phyloP scores from a whole-genome alignment of 768 basidiomycete species.

The Lenzites betulinus region DNA sequence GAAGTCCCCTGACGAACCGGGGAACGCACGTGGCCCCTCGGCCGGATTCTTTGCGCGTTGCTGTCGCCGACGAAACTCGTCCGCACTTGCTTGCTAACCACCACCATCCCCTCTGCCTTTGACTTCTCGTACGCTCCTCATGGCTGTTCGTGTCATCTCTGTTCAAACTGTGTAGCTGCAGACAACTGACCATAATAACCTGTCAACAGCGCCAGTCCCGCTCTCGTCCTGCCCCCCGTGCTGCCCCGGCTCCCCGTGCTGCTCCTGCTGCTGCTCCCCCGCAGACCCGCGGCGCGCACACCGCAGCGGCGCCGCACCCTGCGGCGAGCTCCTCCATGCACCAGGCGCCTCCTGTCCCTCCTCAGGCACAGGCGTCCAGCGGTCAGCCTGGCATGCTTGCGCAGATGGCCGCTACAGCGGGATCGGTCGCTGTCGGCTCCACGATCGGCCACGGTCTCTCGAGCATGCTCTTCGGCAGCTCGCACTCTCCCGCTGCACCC shows the following conservation, averaged over 20 bases:
- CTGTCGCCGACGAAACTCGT: constrained; percentile 21
- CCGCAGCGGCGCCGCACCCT: constrained; percentile 45
- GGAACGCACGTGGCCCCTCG: constrained; percentile 26
- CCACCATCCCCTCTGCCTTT: constrained; percentile 20
- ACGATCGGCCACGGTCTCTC: constrained; percentile 90
- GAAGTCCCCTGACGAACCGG: constrained; percentile 9
- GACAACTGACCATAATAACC: too few species aligned
- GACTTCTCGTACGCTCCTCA: constrained; percentile 27
- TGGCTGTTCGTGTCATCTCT: constrained; percentile 60
- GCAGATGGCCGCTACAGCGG: constrained; percentile 90
- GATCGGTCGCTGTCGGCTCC: constrained; percentile 86
- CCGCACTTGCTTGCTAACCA: constrained; percentile 22
- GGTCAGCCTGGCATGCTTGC: constrained; percentile 72
- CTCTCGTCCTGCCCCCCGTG: constrained; percentile 51
- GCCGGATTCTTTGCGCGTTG: constrained; percentile 24
- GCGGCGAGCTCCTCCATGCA: constrained; percentile 41
- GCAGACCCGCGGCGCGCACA: constrained; percentile 50
- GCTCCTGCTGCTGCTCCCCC: constrained; percentile 48
- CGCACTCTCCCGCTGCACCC: constrained; percentile 44
- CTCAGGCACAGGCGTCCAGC: constrained; percentile 36
- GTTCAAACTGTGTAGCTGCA: too few species aligned
- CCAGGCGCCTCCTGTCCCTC: constrained; percentile 37
- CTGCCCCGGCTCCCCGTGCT: constrained; percentile 18
- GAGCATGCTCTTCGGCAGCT: constrained; percentile 84
- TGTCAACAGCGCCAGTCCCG: constrained; percentile 71